Base-by-base conservation (phyloP, 208 protist species). In the Wallacemonas collosoma region DNA sequence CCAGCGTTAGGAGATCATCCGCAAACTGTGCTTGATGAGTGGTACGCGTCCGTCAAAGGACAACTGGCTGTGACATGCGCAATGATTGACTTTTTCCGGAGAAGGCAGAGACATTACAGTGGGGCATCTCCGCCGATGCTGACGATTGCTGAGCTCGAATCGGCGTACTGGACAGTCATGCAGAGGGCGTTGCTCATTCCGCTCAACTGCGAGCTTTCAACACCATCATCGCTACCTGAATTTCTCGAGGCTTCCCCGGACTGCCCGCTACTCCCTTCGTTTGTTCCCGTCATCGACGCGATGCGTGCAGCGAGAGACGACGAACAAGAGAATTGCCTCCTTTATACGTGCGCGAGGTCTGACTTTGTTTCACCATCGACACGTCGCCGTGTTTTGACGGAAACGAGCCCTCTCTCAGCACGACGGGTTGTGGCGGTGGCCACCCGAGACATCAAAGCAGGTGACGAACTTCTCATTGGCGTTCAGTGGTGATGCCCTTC, bases 231-330 rank as follows among this genome's bases (percentile, higher is more conserved):
- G 53, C 74, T 97, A 65, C 61, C 86, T 1, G 86, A 90, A 58
- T 69, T 97, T 44, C 79, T 95, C 2, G 79, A 72, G 54, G 40
- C 64, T 12, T 69, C 77, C 4, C 81, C 81, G 0, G 80, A 88
- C n/a, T 62, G 93, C 26, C 71, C 83, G 9, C 63, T 88, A 14
- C 17, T 94, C n/a, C 88, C 89, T 1, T 92, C 92, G 3, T 78
- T 97, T 44, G 83, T 97, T 12, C 92, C 92, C 11, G 68, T 88
- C 2, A 78, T 97, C 2, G 92, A 95, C 68, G 67, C 93, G 43
- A 87, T 97, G 60, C 75, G 80, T 3, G 47, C 83, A 0, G 63
- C 77, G 0, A 44, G 51, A 26, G 73, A 2, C 8, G 38, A 57
- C 3, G 26, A 35, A 43, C 41, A 54, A 14, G 35, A 58, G 40